These are phyloP conservation scores for Penicillium flavigenum DNA, from an alignment of 495 filamentous ascomycete species.

Conservation along the genomic window DNA sequence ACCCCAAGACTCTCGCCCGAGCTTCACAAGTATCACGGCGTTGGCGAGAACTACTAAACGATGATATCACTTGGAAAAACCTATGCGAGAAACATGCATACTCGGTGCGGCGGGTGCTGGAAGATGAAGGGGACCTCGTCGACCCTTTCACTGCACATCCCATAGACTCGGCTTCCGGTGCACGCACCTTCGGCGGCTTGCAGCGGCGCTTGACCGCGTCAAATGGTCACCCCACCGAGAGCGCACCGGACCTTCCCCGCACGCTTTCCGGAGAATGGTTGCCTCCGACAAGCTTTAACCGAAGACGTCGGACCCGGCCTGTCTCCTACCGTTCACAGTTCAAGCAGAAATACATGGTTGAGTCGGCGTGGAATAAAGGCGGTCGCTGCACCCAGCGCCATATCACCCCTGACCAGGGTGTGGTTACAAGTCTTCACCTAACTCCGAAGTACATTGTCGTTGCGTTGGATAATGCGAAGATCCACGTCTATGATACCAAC, in stretches of 20 bases:
- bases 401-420: constrained; percentile 92
- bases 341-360: constrained; percentile 94
- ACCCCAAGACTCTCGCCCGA: constrained; percentile 85
- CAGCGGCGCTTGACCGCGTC: constrained; percentile 33
- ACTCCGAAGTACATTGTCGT: constrained; percentile 96
- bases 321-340: constrained; percentile 92
- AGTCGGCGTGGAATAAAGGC: constrained; percentile 92
- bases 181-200: constrained; percentile 24
- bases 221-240: constrained; percentile 28
- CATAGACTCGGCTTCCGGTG: constrained; percentile 20
- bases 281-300: constrained; percentile 31
- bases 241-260: constrained; percentile 31
- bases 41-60: constrained; percentile 89
- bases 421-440: constrained; percentile 92
- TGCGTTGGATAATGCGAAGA: constrained; percentile 95
- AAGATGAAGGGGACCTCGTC: constrained; percentile 43
- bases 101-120: constrained; percentile 64
- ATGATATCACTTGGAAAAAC: constrained; percentile 98
- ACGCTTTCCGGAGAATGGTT: constrained; percentile 40
- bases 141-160: constrained; percentile 38
- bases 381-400: constrained; percentile 74
- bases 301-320: constrained; percentile 45
- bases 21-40: constrained; percentile 89
- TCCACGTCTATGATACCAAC: constrained; percentile 94
- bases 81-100: constrained; percentile 85